A percentile compares a stretch with the other conserved stretches of the same genome.
Conservation (phyloP, 331 rosid genomes). For the Acacia pycnantha region DNA sequence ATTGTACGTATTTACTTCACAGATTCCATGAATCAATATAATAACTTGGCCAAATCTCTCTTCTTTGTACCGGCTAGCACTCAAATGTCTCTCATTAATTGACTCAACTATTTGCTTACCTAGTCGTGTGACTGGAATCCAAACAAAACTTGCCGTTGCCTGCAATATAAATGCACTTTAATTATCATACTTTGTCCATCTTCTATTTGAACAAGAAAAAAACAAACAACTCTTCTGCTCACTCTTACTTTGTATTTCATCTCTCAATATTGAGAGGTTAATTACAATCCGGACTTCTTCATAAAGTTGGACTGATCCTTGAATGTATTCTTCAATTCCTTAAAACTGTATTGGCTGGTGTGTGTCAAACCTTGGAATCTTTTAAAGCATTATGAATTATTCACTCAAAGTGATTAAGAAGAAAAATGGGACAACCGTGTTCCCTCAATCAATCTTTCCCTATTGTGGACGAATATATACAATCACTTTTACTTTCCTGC, state of each 20-base stretch:
- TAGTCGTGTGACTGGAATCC: not conserved
- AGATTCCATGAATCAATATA: not conserved
- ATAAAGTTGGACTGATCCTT: not conserved
- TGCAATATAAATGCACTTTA: not conserved
- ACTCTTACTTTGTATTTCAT: not conserved
- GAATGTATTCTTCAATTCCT: not conserved
- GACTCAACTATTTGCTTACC: not conserved
- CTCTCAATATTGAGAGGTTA: not conserved
- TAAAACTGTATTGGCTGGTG: not conserved
- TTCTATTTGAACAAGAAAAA: not conserved
- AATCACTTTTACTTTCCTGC: not conserved
- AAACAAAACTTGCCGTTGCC: not conserved
- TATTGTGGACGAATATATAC: not conserved
- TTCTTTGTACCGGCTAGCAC: not conserved
- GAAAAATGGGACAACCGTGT: conserved; percentile 3
- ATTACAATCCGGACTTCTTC: not conserved
- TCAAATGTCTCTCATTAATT: not conserved
- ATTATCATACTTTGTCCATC: not conserved
- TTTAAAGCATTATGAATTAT: not conserved
- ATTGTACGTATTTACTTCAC: not conserved
- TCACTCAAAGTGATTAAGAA: not conserved
- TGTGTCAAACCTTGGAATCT: not conserved
- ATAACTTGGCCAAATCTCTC: not conserved
- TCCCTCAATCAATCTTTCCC: not conserved
- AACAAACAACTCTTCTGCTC: not conserved